These are phyloP conservation scores for Shiraia sp. DNA, from an alignment of 2,329 filamentous ascomycete species.

Conservation along the genomic window DNA sequence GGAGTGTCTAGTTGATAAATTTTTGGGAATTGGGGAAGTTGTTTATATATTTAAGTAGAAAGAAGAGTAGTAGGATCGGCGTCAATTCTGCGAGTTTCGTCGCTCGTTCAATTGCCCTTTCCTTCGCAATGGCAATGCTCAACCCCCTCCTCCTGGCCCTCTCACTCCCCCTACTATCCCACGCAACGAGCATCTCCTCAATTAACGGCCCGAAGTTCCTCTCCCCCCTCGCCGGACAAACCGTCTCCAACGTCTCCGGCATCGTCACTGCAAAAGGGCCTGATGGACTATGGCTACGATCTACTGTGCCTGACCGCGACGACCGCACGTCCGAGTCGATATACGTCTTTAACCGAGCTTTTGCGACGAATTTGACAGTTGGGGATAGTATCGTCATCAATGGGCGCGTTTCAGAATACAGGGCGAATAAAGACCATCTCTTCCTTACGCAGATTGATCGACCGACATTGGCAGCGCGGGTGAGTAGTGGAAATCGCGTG, in stretches of 20 bases:
- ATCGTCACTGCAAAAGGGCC: conserved; percentile 67
- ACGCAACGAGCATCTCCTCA: background rate
- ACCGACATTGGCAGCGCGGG: conserved; percentile 57
- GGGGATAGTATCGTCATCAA: conserved; percentile 66
- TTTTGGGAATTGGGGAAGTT: too few species aligned
- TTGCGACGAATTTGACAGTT: conserved; percentile 58
- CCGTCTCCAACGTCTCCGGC: conserved; percentile 63
- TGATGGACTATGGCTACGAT: conserved; percentile 67
- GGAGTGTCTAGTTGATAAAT: too few species aligned
- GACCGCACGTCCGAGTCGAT: conserved; percentile 65
- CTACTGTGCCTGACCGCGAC: conserved; percentile 60
- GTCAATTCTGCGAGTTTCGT: too few species aligned
- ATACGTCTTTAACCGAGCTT: conserved; percentile 63
- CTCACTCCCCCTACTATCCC: too few species aligned
- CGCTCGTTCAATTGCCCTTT: conserved; percentile 65
- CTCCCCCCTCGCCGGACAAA: conserved; percentile 62
- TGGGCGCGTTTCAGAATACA: conserved; percentile 64
- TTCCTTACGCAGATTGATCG: conserved; percentile 64
- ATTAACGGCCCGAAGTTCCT: conserved; percentile 70
- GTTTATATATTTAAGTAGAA: too few species aligned
- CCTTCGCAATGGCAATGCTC: conserved; percentile 56
- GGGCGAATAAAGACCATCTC: conserved; percentile 60
- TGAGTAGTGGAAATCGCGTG: conserved; percentile 60
- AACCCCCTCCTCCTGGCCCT: background rate
- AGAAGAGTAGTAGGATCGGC: too few species aligned